These are phyloP conservation scores for Potentilla sterilis DNA, from an alignment of 306 rosid species.

Conservation along the genomic window DNA sequence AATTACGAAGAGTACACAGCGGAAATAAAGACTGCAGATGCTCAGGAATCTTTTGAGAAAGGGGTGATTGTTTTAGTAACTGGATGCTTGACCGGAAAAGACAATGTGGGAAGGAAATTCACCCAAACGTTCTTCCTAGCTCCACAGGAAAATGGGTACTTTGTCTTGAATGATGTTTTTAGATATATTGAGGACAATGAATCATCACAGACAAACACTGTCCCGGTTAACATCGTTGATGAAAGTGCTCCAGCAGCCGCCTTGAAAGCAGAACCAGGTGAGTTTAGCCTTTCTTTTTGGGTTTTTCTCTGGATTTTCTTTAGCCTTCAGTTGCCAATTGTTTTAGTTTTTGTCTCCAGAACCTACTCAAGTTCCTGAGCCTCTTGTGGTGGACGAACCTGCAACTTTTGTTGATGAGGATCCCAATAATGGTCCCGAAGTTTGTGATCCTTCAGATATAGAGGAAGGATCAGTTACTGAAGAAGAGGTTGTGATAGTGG, in stretches of 20 bases:
- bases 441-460: constrained; percentile 58
- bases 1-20: constrained; percentile 81
- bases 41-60: constrained; percentile 83
- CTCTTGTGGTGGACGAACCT: constrained; percentile 58
- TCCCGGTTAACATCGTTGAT: constrained; percentile 31
- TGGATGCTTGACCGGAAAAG: constrained; percentile 96
- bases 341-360: constrained; percentile 45
- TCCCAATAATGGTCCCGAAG: constrained; percentile 62
- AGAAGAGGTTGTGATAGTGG: constrained; percentile 55
- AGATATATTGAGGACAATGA: constrained; percentile 78
- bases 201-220: constrained; percentile 36
- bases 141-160: constrained; percentile 93
- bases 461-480: constrained; percentile 68
- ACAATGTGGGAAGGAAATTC: constrained; percentile 72
- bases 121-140: constrained; percentile 94
- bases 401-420: constrained; percentile 42
- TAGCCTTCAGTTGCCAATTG: constrained; percentile 21
- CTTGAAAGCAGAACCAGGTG: constrained; percentile 63
- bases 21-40: constrained; percentile 92
- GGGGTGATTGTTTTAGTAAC: constrained; percentile 95
- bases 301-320: constrained; percentile 10
- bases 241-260: constrained; percentile 51
- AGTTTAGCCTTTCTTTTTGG: constrained; percentile 27
- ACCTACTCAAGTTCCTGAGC: constrained; percentile 50
- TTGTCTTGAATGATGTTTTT: constrained; percentile 88